Base-by-base conservation (phyloP, 1,284 basidiomycete species). In the Stereum hirsutum region DNA sequence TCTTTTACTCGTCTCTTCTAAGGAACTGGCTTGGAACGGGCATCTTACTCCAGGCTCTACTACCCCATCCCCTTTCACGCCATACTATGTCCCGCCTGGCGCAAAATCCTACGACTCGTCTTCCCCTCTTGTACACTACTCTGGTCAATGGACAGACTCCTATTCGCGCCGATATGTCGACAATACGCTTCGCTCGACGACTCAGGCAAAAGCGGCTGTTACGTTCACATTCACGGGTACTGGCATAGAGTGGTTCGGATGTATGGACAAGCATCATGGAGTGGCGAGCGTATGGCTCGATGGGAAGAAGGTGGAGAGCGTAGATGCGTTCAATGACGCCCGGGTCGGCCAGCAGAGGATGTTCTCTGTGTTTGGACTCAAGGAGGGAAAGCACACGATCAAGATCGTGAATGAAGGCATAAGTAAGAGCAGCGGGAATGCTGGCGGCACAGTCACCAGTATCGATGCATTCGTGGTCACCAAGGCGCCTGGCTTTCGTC, bases 201-300 rank as follows among this genome's bases (percentile, higher is more conserved):
- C 63, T 11, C 57, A 70, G 36, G 57, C 59, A 14, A 69, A 68
- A 39, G 76, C 82, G n/a, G 61, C 71, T 10, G 64, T 74, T 37
- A 64, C 65, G 4, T 73, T 85, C 58, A 66, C 67, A 2, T 87
- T 88, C 60, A 65, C 63, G 19, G 83, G 84, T 8, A 80, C 78
- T 8, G 81, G 82, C 2, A 69, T 89, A 50, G 84, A 88, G 60
- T 82, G 79, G 75, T 88, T 86, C 52, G 85, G 85, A 21, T 73
- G 68, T 51, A 68, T 63, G 37, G 76, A 73, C 48, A 63, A 55
- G 28, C 58, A 53, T 17, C 75, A 85, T 53, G 79, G 82, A 11
- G 54, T 69, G 7, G 68, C 77, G 5, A 52, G 68, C 20, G 70
- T 88, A 14, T 75, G 68, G 45, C 60, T 88, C 17, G 80, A 88